Base-by-base conservation (phyloP, 2,329 filamentous ascomycete species). In the Myotisia sp. region DNA sequence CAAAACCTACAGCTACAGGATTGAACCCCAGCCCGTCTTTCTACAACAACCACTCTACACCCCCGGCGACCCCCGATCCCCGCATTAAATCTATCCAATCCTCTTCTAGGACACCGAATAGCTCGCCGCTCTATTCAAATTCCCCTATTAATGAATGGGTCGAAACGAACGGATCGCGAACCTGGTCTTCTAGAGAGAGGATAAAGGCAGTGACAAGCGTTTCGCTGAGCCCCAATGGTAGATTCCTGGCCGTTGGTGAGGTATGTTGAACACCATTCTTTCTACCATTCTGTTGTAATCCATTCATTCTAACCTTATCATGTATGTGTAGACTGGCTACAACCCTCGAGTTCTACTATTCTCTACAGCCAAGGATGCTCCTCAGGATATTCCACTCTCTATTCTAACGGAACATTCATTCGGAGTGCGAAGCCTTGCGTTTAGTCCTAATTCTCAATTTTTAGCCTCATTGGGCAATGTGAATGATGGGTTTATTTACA, bases 141-240 rank as follows among this genome's bases (percentile, higher is more conserved):
- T 34, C 32, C 6, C 23, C 32, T n/a, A 34, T 16, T 6, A 55
- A 54, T 4, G 58, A 72, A 36, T 64, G 62, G 53, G 50, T 53
- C 9, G 86, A 94, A 30, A 65, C 61, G 20, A 62, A 61, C 5
- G 60, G 52, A 26, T 75, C 71, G 33, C 83, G 77, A 53, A 83
- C 79, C 8, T 87, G 83, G 78, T 85, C 82, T 1, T 90, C 83
- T 36, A 75, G 83, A 44, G 90, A 95, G 56, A 75, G 85, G 44
- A 86, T 95, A 53, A 95, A 95, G 60, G 82, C 90, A 12, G 84
- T 86, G 2, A 93, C 86, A 4, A 92, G 86, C 50, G 71, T 98
- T 17, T 79, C 84, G 14, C 69, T 98, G 44, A 94, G 85, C 51
- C 74, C 76, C 1, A 85, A 94, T 58, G 86, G 82, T 20, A 79